These are phyloP conservation scores for Ascochyta viciae-villosae DNA, from an alignment of 2,329 filamentous ascomycete genomes.

Conservation along the genomic window DNA sequence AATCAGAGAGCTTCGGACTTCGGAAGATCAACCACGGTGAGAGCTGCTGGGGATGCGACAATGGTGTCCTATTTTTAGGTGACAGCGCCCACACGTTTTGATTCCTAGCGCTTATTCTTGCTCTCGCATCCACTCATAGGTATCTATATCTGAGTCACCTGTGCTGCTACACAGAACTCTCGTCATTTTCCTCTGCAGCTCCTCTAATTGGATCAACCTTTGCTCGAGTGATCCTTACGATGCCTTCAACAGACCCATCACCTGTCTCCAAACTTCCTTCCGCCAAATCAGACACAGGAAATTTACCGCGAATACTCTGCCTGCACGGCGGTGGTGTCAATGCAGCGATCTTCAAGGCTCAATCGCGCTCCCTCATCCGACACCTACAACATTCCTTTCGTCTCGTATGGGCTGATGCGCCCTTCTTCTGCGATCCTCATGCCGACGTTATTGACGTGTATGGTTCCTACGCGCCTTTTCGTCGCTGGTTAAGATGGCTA, in stretches of 20 bases:
- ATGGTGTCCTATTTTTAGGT: conserved; percentile 15
- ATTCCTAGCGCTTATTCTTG: not conserved
- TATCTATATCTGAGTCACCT: not conserved
- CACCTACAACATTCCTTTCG: conserved; percentile 67
- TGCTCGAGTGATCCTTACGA: not conserved
- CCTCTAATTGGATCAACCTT: not conserved
- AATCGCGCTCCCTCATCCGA: conserved; percentile 65
- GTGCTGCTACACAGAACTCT: not conserved
- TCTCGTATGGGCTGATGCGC: conserved; percentile 75
- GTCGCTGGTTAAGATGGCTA: conserved; percentile 69
- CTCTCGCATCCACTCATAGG: not conserved
- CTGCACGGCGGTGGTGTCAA: conserved; percentile 83
- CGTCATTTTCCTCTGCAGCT: not conserved
- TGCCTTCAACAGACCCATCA: conserved; percentile 9
- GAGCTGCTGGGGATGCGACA: conserved; percentile 4
- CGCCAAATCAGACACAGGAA: conserved; percentile 32
- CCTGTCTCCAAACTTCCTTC: conserved; percentile 32
- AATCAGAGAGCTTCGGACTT: conserved; percentile 7
- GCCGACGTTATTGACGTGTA: conserved; percentile 71
- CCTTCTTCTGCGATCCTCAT: conserved; percentile 68
- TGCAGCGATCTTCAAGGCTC: conserved; percentile 70
- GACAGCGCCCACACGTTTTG: conserved; percentile 4
- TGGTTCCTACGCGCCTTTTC: conserved; percentile 70
- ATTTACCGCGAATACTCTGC: conserved; percentile 73
- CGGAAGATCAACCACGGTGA: conserved; percentile 1